Evolutionary conservation across 2,329 filamentous ascomycete species (phyloP).

Genomic region (Colletotrichum sidae): DNA sequence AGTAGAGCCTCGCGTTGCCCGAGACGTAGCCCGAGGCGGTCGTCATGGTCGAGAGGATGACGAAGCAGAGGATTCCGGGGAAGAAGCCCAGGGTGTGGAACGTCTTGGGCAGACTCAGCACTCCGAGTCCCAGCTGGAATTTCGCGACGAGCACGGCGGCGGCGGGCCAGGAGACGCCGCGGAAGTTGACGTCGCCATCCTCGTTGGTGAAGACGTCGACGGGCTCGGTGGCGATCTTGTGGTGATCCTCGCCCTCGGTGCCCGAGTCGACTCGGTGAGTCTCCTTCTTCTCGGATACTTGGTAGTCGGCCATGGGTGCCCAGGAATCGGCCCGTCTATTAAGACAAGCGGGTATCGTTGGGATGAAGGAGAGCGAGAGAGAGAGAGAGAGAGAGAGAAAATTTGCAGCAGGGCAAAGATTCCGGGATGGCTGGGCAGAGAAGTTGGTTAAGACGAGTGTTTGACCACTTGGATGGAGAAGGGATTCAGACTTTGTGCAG

Average conservation of each 20-base stretch:
- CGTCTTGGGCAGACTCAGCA: slow-evolving; percentile 58
- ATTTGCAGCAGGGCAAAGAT: neutral
- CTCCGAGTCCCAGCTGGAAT: slow-evolving; percentile 56
- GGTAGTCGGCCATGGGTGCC: slow-evolving; percentile 10
- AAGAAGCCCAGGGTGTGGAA: slow-evolving; percentile 59
- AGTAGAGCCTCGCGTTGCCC: slow-evolving; percentile 60
- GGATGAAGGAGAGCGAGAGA: neutral
- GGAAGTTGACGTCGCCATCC: neutral
- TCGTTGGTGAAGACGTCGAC: slow-evolving; percentile 12
- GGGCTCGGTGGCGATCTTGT: neutral
- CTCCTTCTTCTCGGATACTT: slow-evolving; percentile 3
- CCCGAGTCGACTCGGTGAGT: slow-evolving; percentile 8
- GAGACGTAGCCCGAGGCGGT: slow-evolving; percentile 62
- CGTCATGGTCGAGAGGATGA: slow-evolving; percentile 53
- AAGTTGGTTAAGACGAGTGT: neutral
- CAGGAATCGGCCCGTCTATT: neutral
- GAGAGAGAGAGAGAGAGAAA: neutral
- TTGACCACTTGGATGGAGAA: neutral
- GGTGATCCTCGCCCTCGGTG: neutral
- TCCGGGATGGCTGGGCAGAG: neutral
- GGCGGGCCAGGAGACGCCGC: neutral
- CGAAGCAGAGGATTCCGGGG: slow-evolving; percentile 53
- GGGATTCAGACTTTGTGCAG: neutral
- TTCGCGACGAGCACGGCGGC: slow-evolving; percentile 42
- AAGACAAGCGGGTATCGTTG: neutral